phyloP scores from a whole-genome alignment of 805 yeast species.

The Lachancea meyersii region DNA sequence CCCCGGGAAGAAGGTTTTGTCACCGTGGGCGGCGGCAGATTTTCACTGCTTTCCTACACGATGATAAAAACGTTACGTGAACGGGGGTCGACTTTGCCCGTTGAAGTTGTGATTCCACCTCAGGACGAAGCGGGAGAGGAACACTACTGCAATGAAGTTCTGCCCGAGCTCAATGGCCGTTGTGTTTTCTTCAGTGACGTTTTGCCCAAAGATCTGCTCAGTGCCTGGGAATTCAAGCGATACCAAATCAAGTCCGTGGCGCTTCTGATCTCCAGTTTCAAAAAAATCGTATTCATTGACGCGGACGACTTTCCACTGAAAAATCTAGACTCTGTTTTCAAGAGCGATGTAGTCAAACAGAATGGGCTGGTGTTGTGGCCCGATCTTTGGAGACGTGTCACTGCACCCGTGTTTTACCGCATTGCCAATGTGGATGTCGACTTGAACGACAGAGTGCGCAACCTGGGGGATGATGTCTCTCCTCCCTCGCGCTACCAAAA shows the following conservation, averaged over 20 bases:
- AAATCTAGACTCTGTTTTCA: slow-evolving; percentile 42
- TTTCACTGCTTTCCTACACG: slow-evolving; percentile 54
- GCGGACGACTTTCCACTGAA: slow-evolving; percentile 60
- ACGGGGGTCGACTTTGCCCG: slow-evolving; percentile 62
- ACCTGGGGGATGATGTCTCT: slow-evolving; percentile 22
- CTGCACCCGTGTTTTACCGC: slow-evolving; percentile 54
- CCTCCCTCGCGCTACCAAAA: slow-evolving; percentile 9
- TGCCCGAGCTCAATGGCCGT: slow-evolving; percentile 57
- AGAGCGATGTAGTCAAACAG: slow-evolving; percentile 38
- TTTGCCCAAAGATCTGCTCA: slow-evolving; percentile 41
- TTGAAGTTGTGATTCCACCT: slow-evolving; percentile 75
- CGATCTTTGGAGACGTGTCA: slow-evolving; percentile 66
- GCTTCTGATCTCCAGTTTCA: slow-evolving; percentile 66
- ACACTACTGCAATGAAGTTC: slow-evolving; percentile 56
- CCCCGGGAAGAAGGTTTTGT: slow-evolving; percentile 52
- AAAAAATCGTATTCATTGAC: slow-evolving; percentile 69
- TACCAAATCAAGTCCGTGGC: slow-evolving; percentile 73
- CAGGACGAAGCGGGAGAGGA: slow-evolving; percentile 58
- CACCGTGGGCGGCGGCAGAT: slow-evolving; percentile 69
- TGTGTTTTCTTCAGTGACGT: slow-evolving; percentile 51
- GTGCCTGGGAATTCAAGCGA: slow-evolving; percentile 38
- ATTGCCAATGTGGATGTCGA: slow-evolving; percentile 41
- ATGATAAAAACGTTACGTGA: slow-evolving; percentile 53
- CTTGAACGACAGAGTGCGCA: slow-evolving; percentile 32
- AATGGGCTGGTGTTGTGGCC: slow-evolving; percentile 66